Evolutionary conservation across 768 basidiomycete species (phyloP).

Genomic region (Hygrocybe punicea): DNA sequence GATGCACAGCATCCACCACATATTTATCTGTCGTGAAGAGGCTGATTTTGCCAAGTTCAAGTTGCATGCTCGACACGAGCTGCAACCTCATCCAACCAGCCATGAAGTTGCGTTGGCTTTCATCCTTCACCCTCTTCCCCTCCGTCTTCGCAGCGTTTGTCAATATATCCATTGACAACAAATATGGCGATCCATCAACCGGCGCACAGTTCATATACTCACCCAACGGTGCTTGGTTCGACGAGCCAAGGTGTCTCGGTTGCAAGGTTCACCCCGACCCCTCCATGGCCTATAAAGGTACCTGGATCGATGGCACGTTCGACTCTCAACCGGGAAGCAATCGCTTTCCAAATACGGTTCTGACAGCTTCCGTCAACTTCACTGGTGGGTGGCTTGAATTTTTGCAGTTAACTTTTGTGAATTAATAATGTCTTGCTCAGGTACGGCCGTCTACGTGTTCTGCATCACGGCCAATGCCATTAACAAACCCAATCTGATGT

Average conservation of each 20-base stretch:
- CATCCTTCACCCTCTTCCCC: background rate
- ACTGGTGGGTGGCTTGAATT: slow-evolving; percentile 26
- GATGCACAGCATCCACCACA: background rate
- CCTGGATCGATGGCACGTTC: slow-evolving; percentile 11
- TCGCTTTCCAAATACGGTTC: slow-evolving; percentile 13
- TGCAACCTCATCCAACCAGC: no score
- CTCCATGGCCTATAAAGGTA: slow-evolving; percentile 11
- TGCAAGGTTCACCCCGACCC: slow-evolving; percentile 28
- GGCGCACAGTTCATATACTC: slow-evolving; percentile 31
- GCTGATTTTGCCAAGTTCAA: background rate
- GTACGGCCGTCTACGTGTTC: slow-evolving; percentile 45
- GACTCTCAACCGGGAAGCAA: slow-evolving; percentile 14
- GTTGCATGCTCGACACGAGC: background rate
- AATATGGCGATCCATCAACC: slow-evolving; percentile 29
- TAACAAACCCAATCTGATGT: slow-evolving; percentile 28
- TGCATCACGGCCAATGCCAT: slow-evolving; percentile 33
- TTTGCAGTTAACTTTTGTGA: background rate
- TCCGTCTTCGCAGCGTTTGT: slow-evolving; percentile 15
- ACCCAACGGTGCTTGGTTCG: slow-evolving; percentile 35
- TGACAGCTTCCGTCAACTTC: slow-evolving; percentile 32
- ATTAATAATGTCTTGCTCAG: slow-evolving; percentile 18
- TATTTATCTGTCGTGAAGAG: no score
- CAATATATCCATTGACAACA: slow-evolving; percentile 46
- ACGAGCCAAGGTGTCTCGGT: slow-evolving; percentile 20
- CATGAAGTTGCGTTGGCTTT: background rate